These are phyloP conservation scores for Luzula sylvatica DNA, from an alignment of 176 grass and related monocot genomes.

Conservation along the genomic window DNA sequence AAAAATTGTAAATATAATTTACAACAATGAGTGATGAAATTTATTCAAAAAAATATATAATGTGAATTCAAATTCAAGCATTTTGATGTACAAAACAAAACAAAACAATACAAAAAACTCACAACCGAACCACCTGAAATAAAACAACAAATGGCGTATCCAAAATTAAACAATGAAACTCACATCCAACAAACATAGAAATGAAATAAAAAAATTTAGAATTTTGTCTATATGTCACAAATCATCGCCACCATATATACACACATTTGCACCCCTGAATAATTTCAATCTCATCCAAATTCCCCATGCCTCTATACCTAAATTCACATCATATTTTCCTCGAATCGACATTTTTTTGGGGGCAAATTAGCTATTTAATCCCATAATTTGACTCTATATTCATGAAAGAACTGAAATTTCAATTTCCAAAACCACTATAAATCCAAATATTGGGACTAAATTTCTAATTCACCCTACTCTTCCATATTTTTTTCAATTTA, in stretches of 20 bases:
- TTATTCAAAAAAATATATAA: too few relatives aligned
- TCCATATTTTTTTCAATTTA: slow-evolving; percentile 1
- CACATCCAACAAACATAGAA: slow-evolving; percentile 8
- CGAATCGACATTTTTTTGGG: not conserved
- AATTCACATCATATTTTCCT: not conserved
- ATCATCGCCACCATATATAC: slow-evolving; percentile 14
- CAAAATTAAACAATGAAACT: too few relatives aligned
- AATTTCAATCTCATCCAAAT: slow-evolving; percentile 7
- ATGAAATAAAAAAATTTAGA: not conserved
- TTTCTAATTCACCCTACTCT: not conserved
- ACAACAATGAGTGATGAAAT: too few relatives aligned
- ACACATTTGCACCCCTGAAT: slow-evolving; percentile 8
- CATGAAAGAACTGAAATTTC: not conserved
- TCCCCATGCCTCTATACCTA: not conserved
- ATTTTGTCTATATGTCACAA: slow-evolving; percentile 7
- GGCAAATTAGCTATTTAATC: not conserved
- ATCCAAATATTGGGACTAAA: not conserved
- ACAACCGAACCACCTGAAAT: slow-evolving; percentile 18
- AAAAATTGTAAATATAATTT: too few relatives aligned
- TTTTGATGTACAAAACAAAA: not conserved
- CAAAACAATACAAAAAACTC: not conserved
- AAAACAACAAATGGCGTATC: slow-evolving; percentile 16
- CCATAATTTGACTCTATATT: slow-evolving; percentile 8
- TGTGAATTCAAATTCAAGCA: not conserved
- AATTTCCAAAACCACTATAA: slow-evolving; percentile 3